Percentiles rank a stretch among this genome's conserved stretches.
These are phyloP conservation scores for Fusarium sp. DNA, from an alignment of 2,329 filamentous ascomycete genomes.

Conservation along the genomic window DNA sequence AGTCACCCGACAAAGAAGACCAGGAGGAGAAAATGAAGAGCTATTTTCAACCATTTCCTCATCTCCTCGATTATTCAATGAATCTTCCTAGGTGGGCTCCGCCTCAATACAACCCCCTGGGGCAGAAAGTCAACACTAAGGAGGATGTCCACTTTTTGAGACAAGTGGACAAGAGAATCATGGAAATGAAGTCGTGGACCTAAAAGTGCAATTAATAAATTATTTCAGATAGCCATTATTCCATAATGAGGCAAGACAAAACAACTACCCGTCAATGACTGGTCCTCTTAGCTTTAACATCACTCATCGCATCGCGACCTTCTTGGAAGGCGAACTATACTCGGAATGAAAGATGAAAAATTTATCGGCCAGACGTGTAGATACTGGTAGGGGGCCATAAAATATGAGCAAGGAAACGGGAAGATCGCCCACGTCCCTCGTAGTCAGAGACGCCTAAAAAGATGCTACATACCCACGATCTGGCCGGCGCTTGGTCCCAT, in stretches of 20 bases:
- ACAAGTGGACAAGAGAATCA: not conserved
- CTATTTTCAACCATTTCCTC: not conserved
- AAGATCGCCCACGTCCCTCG: too few species aligned
- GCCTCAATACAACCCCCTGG: too few species aligned
- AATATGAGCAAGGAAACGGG: not conserved
- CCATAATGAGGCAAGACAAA: not conserved
- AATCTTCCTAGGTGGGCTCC: not conserved
- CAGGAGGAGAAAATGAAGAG: not conserved
- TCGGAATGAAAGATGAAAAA: not conserved
- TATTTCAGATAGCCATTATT: not conserved
- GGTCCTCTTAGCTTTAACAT: not conserved
- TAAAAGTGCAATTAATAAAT: not conserved
- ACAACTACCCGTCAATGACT: fast-evolving
- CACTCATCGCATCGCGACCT: too few species aligned
- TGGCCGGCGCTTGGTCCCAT: too few species aligned
- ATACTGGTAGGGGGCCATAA: not conserved
- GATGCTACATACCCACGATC: too few species aligned
- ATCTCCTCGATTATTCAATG: not conserved
- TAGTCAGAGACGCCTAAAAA: too few species aligned
- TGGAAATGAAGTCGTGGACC: not conserved
- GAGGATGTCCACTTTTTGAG: not conserved
- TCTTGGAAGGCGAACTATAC: not conserved
- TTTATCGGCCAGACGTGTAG: not conserved
- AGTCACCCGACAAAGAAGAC: not conserved
- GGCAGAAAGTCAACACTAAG: not conserved